Conservation (phyloP, 2,329 filamentous ascomycete genomes). For the Penicillium sp. region DNA sequence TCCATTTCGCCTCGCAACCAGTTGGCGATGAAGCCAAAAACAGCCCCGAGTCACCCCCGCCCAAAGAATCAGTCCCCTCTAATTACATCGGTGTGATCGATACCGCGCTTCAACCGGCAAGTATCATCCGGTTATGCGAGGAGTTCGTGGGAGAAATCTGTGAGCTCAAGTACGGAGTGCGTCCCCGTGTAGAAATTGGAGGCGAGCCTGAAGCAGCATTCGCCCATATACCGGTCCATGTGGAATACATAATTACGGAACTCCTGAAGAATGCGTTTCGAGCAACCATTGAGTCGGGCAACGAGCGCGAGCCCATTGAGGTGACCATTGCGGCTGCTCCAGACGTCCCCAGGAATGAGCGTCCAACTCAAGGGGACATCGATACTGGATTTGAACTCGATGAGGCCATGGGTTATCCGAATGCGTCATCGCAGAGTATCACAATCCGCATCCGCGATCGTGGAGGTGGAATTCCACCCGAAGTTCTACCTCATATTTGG, state of each 20-base stretch:
- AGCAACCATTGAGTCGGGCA: slow-evolving; percentile 80
- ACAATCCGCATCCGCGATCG: slow-evolving; percentile 93
- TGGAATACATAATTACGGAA: slow-evolving; percentile 96
- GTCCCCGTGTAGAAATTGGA: slow-evolving; percentile 73
- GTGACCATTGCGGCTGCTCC: slow-evolving; percentile 79
- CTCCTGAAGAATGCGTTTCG: slow-evolving; percentile 95
- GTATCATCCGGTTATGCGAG: slow-evolving; percentile 77
- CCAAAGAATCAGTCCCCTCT: slow-evolving; percentile 24
- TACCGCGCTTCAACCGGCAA: slow-evolving; percentile 74
- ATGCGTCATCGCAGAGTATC: slow-evolving; percentile 64
- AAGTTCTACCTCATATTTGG: slow-evolving; percentile 83
- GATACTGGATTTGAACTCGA: slow-evolving; percentile 32
- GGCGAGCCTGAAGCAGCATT: slow-evolving; percentile 85
- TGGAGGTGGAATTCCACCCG: slow-evolving; percentile 86
- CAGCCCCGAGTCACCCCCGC: slow-evolving; percentile 2
- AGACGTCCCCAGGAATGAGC: slow-evolving; percentile 40
- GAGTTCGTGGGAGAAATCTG: slow-evolving; percentile 93
- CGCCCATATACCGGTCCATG: slow-evolving; percentile 88
- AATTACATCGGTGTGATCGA: slow-evolving; percentile 95
- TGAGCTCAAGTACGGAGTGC: slow-evolving; percentile 88
- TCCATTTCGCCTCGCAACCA: slow-evolving; percentile 71
- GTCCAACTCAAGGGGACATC: slow-evolving; percentile 27
- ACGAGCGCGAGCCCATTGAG: slow-evolving; percentile 74
- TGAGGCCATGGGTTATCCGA: slow-evolving; percentile 31
- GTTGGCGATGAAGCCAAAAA: slow-evolving; percentile 55